A percentile compares a stretch with the other conserved stretches of the same genome.
These are phyloP conservation scores for Begonia fuchsioides DNA, from an alignment of 306 rosid species.

Conservation along the genomic window DNA sequence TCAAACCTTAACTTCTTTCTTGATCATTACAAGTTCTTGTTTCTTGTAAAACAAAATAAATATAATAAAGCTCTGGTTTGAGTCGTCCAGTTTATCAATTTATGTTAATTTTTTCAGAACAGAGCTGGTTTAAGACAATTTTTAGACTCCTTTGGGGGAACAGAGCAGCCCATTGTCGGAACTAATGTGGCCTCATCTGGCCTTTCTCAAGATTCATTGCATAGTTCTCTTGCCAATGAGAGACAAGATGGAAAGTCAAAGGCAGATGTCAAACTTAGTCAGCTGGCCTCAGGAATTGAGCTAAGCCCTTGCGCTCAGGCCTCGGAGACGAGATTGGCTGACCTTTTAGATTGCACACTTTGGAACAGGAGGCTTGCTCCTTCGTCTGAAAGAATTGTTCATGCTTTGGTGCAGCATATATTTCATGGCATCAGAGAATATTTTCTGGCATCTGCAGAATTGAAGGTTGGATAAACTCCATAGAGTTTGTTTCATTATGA, in stretches of 20 bases:
- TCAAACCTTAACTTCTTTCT: too few species aligned
- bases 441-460: constrained; percentile 88
- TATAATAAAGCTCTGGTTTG: too few species aligned
- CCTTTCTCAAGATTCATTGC: constrained; percentile 31
- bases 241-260: constrained; percentile 59
- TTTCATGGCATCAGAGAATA: constrained; percentile 93
- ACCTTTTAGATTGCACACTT: constrained; percentile 92
- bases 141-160: constrained; percentile 88
- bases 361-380: constrained; percentile 98
- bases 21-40: too few species aligned
- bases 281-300: constrained; percentile 69
- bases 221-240: constrained; percentile 40
- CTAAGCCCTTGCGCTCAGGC: constrained; percentile 43
- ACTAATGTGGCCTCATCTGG: constrained; percentile 25
- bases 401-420: constrained; percentile 93
- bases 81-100: neutral
- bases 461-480: constrained; percentile 50
- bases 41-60: too few species aligned
- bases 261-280: constrained; percentile 87
- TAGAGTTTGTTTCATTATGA: neutral
- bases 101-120: constrained; percentile 40
- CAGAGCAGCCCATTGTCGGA: constrained; percentile 45
- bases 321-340: constrained; percentile 85
- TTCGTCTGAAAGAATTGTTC: constrained; percentile 93
- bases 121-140: constrained; percentile 92